Evolutionary conservation across 2,329 filamentous ascomycete genomes (phyloP), one percentile per base, ranked within the genome.

Genomic region (Metarhizium album): DNA sequence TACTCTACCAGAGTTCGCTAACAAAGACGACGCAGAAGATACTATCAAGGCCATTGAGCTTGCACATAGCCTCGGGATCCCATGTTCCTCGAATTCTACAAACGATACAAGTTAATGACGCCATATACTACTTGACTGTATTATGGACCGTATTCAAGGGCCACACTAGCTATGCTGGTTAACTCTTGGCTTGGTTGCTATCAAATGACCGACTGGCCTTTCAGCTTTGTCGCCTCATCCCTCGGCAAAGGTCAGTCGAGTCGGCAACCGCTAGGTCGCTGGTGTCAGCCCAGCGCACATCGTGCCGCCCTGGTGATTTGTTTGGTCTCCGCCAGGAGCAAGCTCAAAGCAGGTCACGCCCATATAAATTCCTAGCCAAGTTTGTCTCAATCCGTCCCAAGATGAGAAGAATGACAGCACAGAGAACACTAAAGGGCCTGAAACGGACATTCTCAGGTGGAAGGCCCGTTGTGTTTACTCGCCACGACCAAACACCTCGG

Each of bases 401-500:
- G 42, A 38, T 22, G 38, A 47, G 38, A 47, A 47, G n/a, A n/a
- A n/a, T n/a, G 14, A 35, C 9, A 11, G 35, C 20, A 8, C 27
- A 46, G n/a, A n/a, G n/a, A n/a, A 6, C 18, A 22, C 18, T 46
- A 35, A 35, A 20, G 22, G 27, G 42, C 42, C 42, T 6, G 11
- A 33, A 29, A 13, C 45, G 11, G 24, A 16, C 2, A 13, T 22
- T 46, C 13, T 46, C 27, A 8, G 11, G 27, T n/a, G 18, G 9
- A 3, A 11, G 33, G 4, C 16, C 20, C n/a, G 24, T 47, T 23
- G 22, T 47, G 20, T 38, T 47, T 22, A 38, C 6, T 11, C 46
- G 40, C 20, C 46, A 47, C 3, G 46, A 47, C 23, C 20, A 55
- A 2, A 49, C 55, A 29, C 56, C 56, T 52, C 55, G 55, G 7